Base-by-base conservation (phyloP, 1,139 yeast species). In the Pneumocystis sp. region DNA sequence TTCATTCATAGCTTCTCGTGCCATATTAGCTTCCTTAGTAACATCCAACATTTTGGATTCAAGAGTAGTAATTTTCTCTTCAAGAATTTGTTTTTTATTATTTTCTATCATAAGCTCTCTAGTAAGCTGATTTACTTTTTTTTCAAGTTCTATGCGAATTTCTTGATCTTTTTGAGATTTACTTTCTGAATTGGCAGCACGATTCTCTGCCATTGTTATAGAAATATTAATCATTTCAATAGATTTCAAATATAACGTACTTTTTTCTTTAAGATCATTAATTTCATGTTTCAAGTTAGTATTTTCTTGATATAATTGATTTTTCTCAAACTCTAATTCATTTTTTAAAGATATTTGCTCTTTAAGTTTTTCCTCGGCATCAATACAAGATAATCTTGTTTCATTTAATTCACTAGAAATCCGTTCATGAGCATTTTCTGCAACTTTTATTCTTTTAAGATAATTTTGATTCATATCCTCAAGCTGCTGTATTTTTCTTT, bases 401-500 rank as follows among this genome's bases (percentile, higher is more conserved):
- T 50, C 34, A 25, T 50, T 50, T 50, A 50, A 15, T 19, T 50
- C 57, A 25, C 7, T 39, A 59, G 45, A 39, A 59, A 59, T 25
- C 19, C 61, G 39, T 59, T 59, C 61, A 29, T 42, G 40, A 7
- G 45, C 45, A n/a, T 31, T 42, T 21, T 59, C 61, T 8, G 61
- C 61, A 42, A 39, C 31, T 39, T 39, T 39, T 39, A 59, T 39
- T 31, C 61, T 39, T 25, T 59, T 42, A 59, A 39, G 44, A 21
- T 39, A 39, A n/a, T 42, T 31, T 15, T 59, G 31, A 25, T 39
- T 39, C 61, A 39, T 39, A 59, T 42, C 45, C 31, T 59, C 61
- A 59, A 63, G 61, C 25, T 61, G 63, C 4, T 59, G 60, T 15
- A 50, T n/a, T 31, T 61, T 62, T 17, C 63, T 63, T 37, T 64